Conservation (phyloP, 768 basidiomycete species). For the Leccinum broughii region DNA sequence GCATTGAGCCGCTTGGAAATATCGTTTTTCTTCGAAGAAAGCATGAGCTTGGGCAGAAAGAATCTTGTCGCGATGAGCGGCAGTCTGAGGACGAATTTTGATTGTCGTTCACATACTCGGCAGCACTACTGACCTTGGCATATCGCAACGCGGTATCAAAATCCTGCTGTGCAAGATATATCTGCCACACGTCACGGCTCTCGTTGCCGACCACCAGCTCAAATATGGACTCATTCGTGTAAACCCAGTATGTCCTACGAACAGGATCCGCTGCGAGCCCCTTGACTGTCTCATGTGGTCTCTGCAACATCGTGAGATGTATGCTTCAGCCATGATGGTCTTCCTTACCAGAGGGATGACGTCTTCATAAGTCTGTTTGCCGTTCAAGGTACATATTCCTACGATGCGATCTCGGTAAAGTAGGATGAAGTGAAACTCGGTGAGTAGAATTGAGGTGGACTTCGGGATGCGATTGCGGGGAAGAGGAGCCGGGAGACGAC, state of each 20-base stretch:
- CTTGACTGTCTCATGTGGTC: conserved; percentile 68
- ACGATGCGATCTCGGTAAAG: conserved; percentile 78
- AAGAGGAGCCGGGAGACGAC: conserved; percentile 27
- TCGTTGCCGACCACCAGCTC: conserved; percentile 87
- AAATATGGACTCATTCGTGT: conserved; percentile 84
- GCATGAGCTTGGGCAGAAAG: conserved; percentile 80
- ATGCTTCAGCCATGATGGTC: background rate
- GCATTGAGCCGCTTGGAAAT: conserved; percentile 85
- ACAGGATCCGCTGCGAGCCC: conserved; percentile 84
- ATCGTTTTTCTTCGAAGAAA: conserved; percentile 76
- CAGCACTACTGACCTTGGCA: conserved; percentile 61
- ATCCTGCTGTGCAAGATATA: conserved; percentile 76
- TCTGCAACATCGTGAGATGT: conserved; percentile 44
- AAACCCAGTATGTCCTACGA: conserved; percentile 91
- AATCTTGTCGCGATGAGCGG: conserved; percentile 83
- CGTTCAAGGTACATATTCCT: conserved; percentile 78
- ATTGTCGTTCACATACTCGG: background rate
- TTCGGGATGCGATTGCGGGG: conserved; percentile 30
- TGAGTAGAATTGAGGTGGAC: conserved; percentile 76
- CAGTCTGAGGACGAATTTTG: conserved; percentile 53
- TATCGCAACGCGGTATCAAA: conserved; percentile 80
- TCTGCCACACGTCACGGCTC: conserved; percentile 92
- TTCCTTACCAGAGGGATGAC: conserved; percentile 68
- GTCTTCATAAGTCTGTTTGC: conserved; percentile 83
- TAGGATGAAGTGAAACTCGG: conserved; percentile 90